Evolutionary conservation across 1,139 yeast species (phyloP).

Genomic region (Saccharomyces uvarum): DNA sequence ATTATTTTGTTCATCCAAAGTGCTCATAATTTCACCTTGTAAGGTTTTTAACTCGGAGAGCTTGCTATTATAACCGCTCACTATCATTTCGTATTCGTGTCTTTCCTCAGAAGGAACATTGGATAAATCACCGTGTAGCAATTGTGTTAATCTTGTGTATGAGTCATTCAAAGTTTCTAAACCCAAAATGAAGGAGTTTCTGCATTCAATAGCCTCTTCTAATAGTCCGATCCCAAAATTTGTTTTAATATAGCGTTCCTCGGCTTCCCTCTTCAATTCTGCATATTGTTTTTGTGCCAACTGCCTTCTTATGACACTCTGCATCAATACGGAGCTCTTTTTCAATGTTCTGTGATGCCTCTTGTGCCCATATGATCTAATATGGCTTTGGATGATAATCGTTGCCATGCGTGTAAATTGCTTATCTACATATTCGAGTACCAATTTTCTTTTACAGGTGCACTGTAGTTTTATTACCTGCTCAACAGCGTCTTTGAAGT

Average conservation of each 20-base stretch:
- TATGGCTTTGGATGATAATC: slow-evolving; percentile 48
- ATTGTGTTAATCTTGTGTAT: not conserved
- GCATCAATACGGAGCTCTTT: slow-evolving; percentile 58
- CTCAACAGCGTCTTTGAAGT: slow-evolving; percentile 37
- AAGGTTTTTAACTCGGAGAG: not conserved
- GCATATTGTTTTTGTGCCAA: slow-evolving; percentile 59
- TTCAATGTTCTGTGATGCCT: slow-evolving; percentile 13
- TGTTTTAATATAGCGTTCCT: slow-evolving; percentile 22
- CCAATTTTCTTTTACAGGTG: slow-evolving; percentile 56
- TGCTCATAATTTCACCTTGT: not conserved
- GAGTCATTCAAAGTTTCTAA: not conserved
- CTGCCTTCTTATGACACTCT: slow-evolving; percentile 67
- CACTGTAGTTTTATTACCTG: slow-evolving; percentile 61
- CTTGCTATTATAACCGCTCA: not conserved
- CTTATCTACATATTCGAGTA: slow-evolving; percentile 43
- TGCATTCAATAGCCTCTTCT: slow-evolving; percentile 1
- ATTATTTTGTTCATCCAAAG: not conserved
- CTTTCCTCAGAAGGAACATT: not conserved
- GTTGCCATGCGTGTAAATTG: slow-evolving; percentile 56
- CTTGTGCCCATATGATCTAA: slow-evolving; percentile 23
- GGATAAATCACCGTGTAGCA: not conserved
- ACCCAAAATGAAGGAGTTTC: not conserved
- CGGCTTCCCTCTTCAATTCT: slow-evolving; percentile 55
- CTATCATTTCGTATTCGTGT: not conserved
- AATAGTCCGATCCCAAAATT: slow-evolving; percentile 13